These are phyloP conservation scores for Nitzschia putrida DNA, from an alignment of 108 stramenopile genomes.

Conservation along the genomic window DNA sequence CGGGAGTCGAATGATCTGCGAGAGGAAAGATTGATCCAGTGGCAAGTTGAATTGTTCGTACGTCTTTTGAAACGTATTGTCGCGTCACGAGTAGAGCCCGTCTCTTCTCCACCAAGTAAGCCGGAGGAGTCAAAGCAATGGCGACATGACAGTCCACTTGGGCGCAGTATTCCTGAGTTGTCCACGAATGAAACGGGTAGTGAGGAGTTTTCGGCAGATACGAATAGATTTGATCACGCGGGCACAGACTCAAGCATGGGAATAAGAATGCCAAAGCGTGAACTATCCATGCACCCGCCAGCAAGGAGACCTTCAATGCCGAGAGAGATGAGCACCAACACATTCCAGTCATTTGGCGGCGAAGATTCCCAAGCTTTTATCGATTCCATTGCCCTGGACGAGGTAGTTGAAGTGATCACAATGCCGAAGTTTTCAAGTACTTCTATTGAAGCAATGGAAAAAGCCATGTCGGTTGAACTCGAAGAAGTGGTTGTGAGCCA, in stretches of 20 bases:
- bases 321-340: conserved; percentile 1
- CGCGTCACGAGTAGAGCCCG: neutral
- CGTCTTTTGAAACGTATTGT: conserved; percentile 24
- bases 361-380: neutral
- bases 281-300: neutral
- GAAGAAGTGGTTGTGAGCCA: conserved; percentile 19
- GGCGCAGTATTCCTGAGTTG: neutral
- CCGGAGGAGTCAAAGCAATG: neutral
- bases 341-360: conserved; percentile 4
- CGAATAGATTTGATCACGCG: neutral
- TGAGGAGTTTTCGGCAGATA: neutral
- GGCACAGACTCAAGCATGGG: neutral
- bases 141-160: neutral
- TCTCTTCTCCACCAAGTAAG: neutral
- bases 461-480: neutral
- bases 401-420: conserved; percentile 27
- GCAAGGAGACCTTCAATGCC: neutral
- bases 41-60: conserved; percentile 21
- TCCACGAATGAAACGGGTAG: neutral
- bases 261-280: conserved; percentile 1
- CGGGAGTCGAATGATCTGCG: conserved; percentile 8
- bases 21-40: conserved; percentile 30
- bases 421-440: conserved; percentile 12
- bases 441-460: conserved; percentile 6
- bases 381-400: conserved; percentile 19